These are phyloP conservation scores for Wickerhamomyces ciferrii DNA, from an alignment of 805 yeast species.

Conservation along the genomic window DNA sequence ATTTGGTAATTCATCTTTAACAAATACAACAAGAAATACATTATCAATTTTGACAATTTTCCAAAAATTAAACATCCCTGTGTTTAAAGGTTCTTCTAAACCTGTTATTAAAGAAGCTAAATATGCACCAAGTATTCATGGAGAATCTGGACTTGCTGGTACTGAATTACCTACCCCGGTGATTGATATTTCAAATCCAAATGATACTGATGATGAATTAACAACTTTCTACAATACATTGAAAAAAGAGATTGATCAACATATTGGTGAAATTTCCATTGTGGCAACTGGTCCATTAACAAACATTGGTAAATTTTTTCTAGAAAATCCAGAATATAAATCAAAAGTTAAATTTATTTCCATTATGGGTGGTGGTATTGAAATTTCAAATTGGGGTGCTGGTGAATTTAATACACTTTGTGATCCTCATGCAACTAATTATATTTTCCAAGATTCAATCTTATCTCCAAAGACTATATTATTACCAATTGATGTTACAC, in stretches of 20 bases:
- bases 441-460: constrained; percentile 41
- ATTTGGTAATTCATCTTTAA: constrained; percentile 36
- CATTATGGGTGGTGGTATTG: constrained; percentile 72
- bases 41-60: constrained; percentile 61
- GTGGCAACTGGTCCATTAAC: constrained; percentile 80
- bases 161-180: constrained; percentile 52
- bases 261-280: constrained; percentile 47
- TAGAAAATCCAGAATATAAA: constrained; percentile 48
- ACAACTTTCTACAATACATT: neutral
- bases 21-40: constrained; percentile 65
- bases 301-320: constrained; percentile 54
- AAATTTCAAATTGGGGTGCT: constrained; percentile 29
- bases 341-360: constrained; percentile 46
- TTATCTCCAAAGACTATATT: constrained; percentile 44
- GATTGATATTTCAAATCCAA: constrained; percentile 23
- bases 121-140: constrained; percentile 65
- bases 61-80: constrained; percentile 44
- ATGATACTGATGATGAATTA: constrained; percentile 27
- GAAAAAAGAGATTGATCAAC: constrained; percentile 30
- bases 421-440: constrained; percentile 73
- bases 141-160: constrained; percentile 76
- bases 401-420: constrained; percentile 75
- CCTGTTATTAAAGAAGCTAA: constrained; percentile 50
- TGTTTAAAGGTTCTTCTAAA: constrained; percentile 56
- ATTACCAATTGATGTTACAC: constrained; percentile 68